Evolutionary conservation across 345 rosid species (phyloP).

Genomic region (Lepidium didymum): DNA sequence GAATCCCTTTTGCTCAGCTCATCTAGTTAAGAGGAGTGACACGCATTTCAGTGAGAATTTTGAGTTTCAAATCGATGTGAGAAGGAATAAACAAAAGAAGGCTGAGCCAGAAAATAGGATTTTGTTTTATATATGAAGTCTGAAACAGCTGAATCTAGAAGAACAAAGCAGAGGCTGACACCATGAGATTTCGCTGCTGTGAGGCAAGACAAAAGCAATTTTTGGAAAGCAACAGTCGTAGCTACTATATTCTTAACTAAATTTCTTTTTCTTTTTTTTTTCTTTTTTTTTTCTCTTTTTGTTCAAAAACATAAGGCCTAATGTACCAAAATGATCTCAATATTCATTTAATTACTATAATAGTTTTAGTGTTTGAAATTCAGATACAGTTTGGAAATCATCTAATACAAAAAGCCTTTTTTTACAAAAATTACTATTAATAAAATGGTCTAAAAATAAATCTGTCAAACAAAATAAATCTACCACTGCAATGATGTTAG

Average conservation of each 20-base stretch:
- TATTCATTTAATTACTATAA: too few relatives aligned
- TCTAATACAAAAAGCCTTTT: too few relatives aligned
- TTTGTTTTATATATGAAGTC: neutral
- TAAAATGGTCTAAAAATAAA: too few relatives aligned
- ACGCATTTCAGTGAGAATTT: constrained; percentile 3
- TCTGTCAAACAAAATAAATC: too few relatives aligned
- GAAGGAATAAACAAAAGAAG: neutral
- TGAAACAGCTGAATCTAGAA: constrained; percentile 13
- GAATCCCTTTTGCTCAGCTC: neutral
- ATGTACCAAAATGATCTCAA: too few relatives aligned
- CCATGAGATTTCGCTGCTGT: constrained; percentile 33
- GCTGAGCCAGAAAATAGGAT: constrained; percentile 13
- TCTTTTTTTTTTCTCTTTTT: neutral
- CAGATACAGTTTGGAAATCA: too few relatives aligned
- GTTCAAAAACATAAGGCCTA: too few relatives aligned
- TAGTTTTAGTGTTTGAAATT: too few relatives aligned
- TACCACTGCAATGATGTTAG: too few relatives aligned
- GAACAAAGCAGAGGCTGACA: constrained; percentile 42
- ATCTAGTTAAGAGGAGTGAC: neutral
- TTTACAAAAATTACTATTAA: too few relatives aligned
- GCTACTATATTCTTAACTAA: neutral
- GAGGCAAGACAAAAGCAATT: constrained; percentile 16
- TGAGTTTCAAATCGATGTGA: neutral
- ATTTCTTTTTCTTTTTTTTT: neutral
- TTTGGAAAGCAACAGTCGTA: constrained; percentile 1